Evolutionary conservation across 345 rosid species (phyloP), one percentile per base, ranked within the genome.

Genomic region (Bruguiera gymnorhiza): DNA sequence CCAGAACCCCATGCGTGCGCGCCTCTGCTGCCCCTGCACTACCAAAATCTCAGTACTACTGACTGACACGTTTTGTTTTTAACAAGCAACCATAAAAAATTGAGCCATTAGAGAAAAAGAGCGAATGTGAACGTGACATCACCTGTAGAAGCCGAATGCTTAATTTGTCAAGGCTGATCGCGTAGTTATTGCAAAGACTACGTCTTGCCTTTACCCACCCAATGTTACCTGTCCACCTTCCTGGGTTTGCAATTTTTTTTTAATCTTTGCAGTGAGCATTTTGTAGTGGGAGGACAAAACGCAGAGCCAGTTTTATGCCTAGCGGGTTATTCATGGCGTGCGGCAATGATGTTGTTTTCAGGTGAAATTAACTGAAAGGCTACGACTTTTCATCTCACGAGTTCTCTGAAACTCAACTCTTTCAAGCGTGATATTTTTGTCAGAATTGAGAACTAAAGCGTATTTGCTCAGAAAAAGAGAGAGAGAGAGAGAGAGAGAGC

Each of bases 61-160:
- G 16, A 6, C 82, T 80, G 86, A 64, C 75, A 34, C 51, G 26
- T 18, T 73, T 62, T 73, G 55, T 73, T 68, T 68, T 23, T 10
- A 60, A 65, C 75, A 80, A 80, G 86, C 83, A 75, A 74, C 46
- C 29, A 34, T 30, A 30, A 53, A 20, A 29, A 68, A 10, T 39
- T 39, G 48, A 39, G 0, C 3, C 13, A 2, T 23, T 55, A 23
- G 21, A 11, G n/a, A 30, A 1, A 73, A 68, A 30, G 56, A 51
- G 6, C n/a, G 2, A 15, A 23, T 16, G 10, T n/a, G 26, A 6
- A 15, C 11, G n/a, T 75, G 79, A 78, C 84, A 66, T 83, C 81
- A 75, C 70, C 62, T 59, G 20, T 36, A 16, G 78, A 29, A 21
- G 59, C 65, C 72, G 66, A 67, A 69, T 60, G 70, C 83, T 75